phyloP scores from a whole-genome alignment of 352 stramenopile species.

The Blastocystis sp. region DNA sequence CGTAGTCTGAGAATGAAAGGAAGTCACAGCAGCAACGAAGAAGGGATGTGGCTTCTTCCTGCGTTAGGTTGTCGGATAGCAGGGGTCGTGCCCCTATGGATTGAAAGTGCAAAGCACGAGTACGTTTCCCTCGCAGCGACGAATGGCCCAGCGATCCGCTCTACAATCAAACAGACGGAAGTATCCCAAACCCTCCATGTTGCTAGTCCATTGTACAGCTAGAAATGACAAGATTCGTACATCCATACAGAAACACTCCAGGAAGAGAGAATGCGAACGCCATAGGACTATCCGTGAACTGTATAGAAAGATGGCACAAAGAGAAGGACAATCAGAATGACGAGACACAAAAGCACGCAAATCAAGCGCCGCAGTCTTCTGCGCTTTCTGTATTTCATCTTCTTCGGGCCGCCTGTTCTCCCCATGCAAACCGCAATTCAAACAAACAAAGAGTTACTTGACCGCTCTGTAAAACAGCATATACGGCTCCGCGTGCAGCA shows the following conservation, averaged over 20 bases:
- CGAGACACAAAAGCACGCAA: not conserved
- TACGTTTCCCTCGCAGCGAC: not conserved
- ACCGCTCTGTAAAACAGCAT: constrained; percentile 59
- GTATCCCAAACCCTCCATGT: not conserved
- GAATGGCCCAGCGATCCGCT: not conserved
- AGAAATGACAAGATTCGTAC: not conserved
- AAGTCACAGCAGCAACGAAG: not conserved
- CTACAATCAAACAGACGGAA: not conserved
- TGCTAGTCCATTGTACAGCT: not conserved
- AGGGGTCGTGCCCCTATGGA: not conserved
- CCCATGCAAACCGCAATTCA: not conserved
- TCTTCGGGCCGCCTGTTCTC: not conserved
- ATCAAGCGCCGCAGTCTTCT: not conserved
- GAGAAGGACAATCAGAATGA: too few relatives aligned
- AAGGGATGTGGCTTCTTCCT: not conserved
- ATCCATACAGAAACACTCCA: not conserved
- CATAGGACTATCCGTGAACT: not conserved
- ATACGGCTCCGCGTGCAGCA: constrained; percentile 36
- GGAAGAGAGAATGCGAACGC: not conserved
- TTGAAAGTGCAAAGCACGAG: not conserved
- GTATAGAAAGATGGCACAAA: not conserved
- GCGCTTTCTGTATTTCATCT: not conserved
- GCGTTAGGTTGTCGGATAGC: not conserved
- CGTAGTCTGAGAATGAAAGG: not conserved
- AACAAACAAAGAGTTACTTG: constrained; percentile 19